Base-by-base conservation (phyloP, 257 asterid species). In the Solanum appendiculatum region DNA sequence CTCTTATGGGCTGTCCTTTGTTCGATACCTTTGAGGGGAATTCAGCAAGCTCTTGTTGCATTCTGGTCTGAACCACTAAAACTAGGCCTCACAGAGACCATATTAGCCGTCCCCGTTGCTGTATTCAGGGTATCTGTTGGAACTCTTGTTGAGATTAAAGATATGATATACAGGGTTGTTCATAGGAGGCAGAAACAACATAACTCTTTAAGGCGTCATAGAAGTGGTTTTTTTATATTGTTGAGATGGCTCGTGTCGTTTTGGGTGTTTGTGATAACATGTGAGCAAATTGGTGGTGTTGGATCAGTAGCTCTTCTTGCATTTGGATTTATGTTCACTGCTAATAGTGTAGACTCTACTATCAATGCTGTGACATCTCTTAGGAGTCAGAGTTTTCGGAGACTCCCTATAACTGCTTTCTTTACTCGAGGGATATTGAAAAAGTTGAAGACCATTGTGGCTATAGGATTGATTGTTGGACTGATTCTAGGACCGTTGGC, bases 1-100 rank as follows among this genome's bases (percentile, higher is more conserved):
- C 94, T 97, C 29, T 89, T 94, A 75, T 97, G 99, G 99, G 99
- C 98, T 73, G 95, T 94, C n/a, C 93, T 97, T 64, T 96, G 96
- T 85, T 97, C 99, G 68, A 96, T 97, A 78, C 99, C 99, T 84
- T 89, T 97, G 86, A 89, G 99, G 85, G 96, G 97, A 27, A 95
- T 97, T 86, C 99, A 97, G 64, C 93, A 96, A 40, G 91, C 99
- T 90, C 94, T 97, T 40, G 94, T 94, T 36, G 98, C 86, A 42
- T 97, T 97, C 88, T 97, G 99, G 99, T 90, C 97, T 2, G 94
- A 94, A 83, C 99, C 99, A 0, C 82, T 97, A 48, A 90, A 93
- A 84, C 91, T 95, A 81, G 99, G 99, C 78, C 97, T 97, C 77
- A 95, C 99, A 0, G 99, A 97, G 91, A 95, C 99, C 5, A 87